Conservation (phyloP, 78 protist species). For the Corallochytrium limacisporum region DNA sequence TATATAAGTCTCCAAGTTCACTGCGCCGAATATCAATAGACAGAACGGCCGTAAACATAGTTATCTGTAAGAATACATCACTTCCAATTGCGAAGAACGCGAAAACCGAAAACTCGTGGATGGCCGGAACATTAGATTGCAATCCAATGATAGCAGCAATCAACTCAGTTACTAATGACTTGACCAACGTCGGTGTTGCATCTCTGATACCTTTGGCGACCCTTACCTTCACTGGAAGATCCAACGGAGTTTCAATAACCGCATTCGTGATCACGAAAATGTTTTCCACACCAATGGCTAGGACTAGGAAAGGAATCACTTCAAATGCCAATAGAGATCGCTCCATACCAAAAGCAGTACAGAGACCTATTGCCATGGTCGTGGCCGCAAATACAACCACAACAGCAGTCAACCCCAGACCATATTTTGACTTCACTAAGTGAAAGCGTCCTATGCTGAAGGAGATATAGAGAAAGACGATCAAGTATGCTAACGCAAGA, state of each 20-base stretch:
- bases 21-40: conserved; percentile 11
- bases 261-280: conserved; percentile 24
- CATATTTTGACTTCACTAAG: conserved; percentile 17
- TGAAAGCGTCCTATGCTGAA: conserved; percentile 13
- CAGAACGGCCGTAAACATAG: conserved; percentile 2
- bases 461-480: conserved; percentile 13
- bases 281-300: conserved; percentile 25
- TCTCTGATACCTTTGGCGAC: conserved; percentile 11
- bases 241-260: conserved; percentile 6
- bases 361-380: conserved; percentile 17
- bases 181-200: not conserved
- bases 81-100: not conserved
- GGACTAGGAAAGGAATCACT: conserved; percentile 25
- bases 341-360: conserved; percentile 3
- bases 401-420: conserved; percentile 21
- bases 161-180: conserved; percentile 1
- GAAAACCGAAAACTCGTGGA: not conserved
- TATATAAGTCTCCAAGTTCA: not conserved
- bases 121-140: too few species aligned
- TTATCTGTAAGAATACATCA: conserved; percentile 2
- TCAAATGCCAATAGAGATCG: conserved; percentile 13
- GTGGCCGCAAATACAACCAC: conserved; percentile 4
- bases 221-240: conserved; percentile 1
- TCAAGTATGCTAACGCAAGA: not conserved
- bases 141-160: not conserved